Base-by-base conservation (phyloP, 805 yeast species). In the Metschnikowia dekortorum region DNA sequence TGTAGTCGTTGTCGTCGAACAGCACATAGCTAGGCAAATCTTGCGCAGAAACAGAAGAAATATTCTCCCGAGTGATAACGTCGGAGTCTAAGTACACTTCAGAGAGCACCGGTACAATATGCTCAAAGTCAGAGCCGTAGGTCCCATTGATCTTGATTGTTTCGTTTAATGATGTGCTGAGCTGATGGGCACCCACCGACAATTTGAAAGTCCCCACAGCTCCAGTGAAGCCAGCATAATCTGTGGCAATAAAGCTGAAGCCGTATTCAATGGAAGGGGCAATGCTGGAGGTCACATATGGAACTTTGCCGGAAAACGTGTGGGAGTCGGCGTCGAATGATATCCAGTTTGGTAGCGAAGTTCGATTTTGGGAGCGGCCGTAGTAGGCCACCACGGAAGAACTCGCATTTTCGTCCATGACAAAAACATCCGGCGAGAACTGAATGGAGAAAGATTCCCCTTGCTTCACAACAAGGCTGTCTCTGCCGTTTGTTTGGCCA, bases 281-380 rank as follows among this genome's bases (percentile, higher is more conserved):
- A 58, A 89, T 85, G 14, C 79, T 76, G 2, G 97, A 87, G 57
- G 88, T 85, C 32, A 88, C 88, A 7, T 85, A 74, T 9, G 99
- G 99, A 1, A 96, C 92, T 1, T 85, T 84, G 32, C 99, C 99
- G 39, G 82, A 75, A 67, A 90, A 92, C 18, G 87, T 78, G 55
- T 89, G 70, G 36, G 75, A 73, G 48, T 72, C 71, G 5, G 78
- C 60, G 61, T 89, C 84, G 63, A 92, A 94, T 48, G 70, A 67
- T 46, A 89, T 72, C 98, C 99, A 94, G 62, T 82, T 85, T 36
- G 99, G 99, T 49, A 94, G 74, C 2, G 99, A 92, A 1, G 96
- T 80, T 63, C 91, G 81, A 65, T 88, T 89, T 11, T 75, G 69
- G n/a, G 91, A 82, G 55, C 86, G 79, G 18, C 97, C 97, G 62